Evolutionary conservation across 164 flowering plant genomes (phyloP).

Genomic region (Kalanchoe fedtschenkoi): DNA sequence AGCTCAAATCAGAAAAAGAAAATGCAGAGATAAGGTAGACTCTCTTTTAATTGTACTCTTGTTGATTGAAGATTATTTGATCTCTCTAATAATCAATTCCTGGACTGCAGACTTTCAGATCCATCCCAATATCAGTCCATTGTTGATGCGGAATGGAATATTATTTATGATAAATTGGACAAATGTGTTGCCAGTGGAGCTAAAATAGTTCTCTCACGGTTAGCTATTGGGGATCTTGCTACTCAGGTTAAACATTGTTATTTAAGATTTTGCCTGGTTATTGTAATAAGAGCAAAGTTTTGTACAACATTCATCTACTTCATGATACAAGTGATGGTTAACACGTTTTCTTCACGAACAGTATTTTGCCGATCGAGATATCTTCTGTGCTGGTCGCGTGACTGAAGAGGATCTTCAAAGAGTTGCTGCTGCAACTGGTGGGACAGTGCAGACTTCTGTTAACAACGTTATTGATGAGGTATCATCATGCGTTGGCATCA

Average conservation of each 20-base stretch:
- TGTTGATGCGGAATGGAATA: conserved; percentile 99
- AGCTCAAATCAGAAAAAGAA: conserved; percentile 96
- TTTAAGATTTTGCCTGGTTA: neutral
- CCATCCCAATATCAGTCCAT: conserved; percentile 94
- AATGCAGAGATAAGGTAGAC: conserved; percentile 94
- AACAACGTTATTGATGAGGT: conserved; percentile 94
- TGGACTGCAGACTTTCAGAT: conserved; percentile 64
- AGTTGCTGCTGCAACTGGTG: conserved; percentile 97
- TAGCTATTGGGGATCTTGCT: conserved; percentile 94
- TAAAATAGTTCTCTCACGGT: conserved; percentile 83
- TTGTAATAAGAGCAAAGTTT: too few relatives aligned
- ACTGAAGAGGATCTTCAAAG: conserved; percentile 89
- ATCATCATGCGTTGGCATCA: neutral
- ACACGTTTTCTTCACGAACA: conserved; percentile 18
- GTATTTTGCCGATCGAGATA: conserved; percentile 99
- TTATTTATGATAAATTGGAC: conserved; percentile 94
- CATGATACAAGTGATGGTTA: neutral
- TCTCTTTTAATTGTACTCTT: neutral
- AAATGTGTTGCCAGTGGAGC: conserved; percentile 96
- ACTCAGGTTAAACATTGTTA: conserved; percentile 57
- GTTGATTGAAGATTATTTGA: neutral
- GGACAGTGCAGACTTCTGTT: conserved; percentile 92
- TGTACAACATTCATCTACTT: neutral
- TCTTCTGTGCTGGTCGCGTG: conserved; percentile 99
- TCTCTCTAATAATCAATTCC: neutral